phyloP scores from a whole-genome alignment of 2,329 filamentous ascomycete genomes.

The Aspergillus fijiensis region DNA sequence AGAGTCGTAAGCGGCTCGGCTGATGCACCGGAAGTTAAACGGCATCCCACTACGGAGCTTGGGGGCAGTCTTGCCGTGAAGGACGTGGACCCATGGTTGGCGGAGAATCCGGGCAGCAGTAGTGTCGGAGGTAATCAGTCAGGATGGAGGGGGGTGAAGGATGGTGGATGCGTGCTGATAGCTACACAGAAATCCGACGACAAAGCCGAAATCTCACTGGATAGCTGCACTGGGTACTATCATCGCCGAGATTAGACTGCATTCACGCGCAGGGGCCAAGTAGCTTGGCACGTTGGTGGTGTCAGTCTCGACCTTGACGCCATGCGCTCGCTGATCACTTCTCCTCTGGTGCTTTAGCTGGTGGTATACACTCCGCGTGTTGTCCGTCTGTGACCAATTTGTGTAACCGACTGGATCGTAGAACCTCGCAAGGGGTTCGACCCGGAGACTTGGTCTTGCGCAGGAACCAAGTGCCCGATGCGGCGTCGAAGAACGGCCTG shows the following conservation, averaged over 20 bases:
- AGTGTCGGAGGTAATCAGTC: neutral
- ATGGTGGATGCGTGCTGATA: neutral
- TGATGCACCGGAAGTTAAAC: slow-evolving; percentile 7
- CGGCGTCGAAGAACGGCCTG: no score
- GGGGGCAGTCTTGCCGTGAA: neutral
- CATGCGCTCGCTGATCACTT: neutral
- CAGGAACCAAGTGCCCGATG: no score
- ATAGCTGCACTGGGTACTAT: slow-evolving; percentile 5
- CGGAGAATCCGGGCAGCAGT: slow-evolving; percentile 5
- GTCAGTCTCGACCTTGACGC: neutral
- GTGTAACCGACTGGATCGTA: neutral
- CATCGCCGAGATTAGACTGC: slow-evolving; percentile 9
- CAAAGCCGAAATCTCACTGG: neutral
- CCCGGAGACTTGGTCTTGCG: no score
- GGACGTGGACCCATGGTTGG: slow-evolving; percentile 1
- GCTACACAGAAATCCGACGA: neutral
- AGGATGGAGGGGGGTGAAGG: neutral
- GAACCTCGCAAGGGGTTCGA: neutral
- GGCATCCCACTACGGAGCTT: neutral
- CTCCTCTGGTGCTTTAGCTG: neutral
- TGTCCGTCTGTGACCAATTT: neutral
- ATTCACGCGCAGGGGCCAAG: slow-evolving; percentile 6
- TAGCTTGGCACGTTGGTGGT: slow-evolving; percentile 2
- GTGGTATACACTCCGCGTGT: neutral
- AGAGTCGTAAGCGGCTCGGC: slow-evolving; percentile 3